Percentiles rank a stretch among this genome's conserved stretches.
Evolutionary conservation across 192 early-diverging fungal genomes (phyloP).

Genomic region (Coemansia sp.): DNA sequence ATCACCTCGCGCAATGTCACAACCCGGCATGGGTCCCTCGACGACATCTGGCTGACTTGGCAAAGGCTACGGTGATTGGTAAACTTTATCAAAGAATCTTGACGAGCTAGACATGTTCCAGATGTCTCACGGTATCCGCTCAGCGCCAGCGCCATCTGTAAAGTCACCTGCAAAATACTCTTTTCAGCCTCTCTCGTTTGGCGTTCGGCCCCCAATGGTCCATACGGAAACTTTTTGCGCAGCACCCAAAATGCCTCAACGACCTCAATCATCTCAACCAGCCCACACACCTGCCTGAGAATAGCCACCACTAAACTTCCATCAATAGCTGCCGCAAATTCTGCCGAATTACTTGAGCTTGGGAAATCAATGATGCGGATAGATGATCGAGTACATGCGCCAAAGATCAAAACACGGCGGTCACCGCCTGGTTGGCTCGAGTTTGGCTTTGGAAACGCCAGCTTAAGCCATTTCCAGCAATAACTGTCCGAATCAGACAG

Average conservation of each 20-base stretch:
- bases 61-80: neutral
- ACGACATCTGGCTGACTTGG: neutral
- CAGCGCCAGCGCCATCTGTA: neutral
- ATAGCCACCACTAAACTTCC: slow-evolving; percentile 4
- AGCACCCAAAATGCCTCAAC: slow-evolving; percentile 39
- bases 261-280: slow-evolving; percentile 36
- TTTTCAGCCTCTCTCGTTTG: neutral
- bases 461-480: slow-evolving; percentile 40
- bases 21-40: slow-evolving; percentile 8
- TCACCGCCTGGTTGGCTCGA: neutral
- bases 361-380: slow-evolving; percentile 30
- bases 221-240: slow-evolving; percentile 27
- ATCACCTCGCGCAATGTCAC: slow-evolving; percentile 24
- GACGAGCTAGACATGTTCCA: neutral
- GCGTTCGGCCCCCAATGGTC: neutral
- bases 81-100: neutral
- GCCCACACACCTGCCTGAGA: slow-evolving; percentile 7
- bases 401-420: slow-evolving; percentile 25
- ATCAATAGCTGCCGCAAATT: slow-evolving; percentile 5
- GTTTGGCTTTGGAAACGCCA: neutral
- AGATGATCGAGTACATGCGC: slow-evolving; percentile 37
- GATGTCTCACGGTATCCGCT: neutral
- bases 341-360: neutral
- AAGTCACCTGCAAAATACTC: neutral
- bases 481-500: slow-evolving; percentile 29